Evolutionary conservation across 2,329 filamentous ascomycete genomes (phyloP), one percentile per base, ranked within the genome.

Genomic region (Colletotrichum sp.): DNA sequence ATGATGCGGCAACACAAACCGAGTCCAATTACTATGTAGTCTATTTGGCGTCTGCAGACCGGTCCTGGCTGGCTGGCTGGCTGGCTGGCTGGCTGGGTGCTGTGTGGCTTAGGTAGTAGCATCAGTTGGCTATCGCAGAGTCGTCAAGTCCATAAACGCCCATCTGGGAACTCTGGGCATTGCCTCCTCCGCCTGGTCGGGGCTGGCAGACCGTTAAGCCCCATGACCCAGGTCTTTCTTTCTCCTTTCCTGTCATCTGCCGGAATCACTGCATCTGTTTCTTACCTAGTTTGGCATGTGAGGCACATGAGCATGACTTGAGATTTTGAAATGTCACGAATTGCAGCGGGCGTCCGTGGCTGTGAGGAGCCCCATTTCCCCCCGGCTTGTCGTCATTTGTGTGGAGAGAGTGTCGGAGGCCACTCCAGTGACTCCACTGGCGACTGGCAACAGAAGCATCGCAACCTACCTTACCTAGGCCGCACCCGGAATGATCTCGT

Each of bases 341-440:
- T 64, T 21, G 44, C 10, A 39, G 60, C 59, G 28, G 44, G 39
- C 59, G n/a, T 49, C 28, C 26, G 15, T 49, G 44, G 44, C n/a
- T 49, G 24, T 69, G 21, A n/a, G 26, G 15, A 26, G 18, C 71
- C 32, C 59, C 30, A 18, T 62, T 57, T 7, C 28, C 26, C 49
- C 64, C 71, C 65, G 32, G 67, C 6, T 71, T 74, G 71, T 74
- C 67, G 44, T 74, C 71, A 71, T 71, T 39, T n/a, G 67, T 59
- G 66, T 71, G 71, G 66, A 71, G 67, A 28, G 26, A 16, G 57
- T n/a, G n/a, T 34, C 36, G 64, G 64, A 69, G 16, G 59, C n/a
- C 57, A 39, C 55, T 73, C 44, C 71, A 63, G 65, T 32, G 44
- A 67, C 65, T 52, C 21, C 65, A 57, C 13, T 21, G 28, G 9